These are phyloP conservation scores for Aureobasidium sp. DNA, from an alignment of 2,329 filamentous ascomycete species.

Conservation along the genomic window DNA sequence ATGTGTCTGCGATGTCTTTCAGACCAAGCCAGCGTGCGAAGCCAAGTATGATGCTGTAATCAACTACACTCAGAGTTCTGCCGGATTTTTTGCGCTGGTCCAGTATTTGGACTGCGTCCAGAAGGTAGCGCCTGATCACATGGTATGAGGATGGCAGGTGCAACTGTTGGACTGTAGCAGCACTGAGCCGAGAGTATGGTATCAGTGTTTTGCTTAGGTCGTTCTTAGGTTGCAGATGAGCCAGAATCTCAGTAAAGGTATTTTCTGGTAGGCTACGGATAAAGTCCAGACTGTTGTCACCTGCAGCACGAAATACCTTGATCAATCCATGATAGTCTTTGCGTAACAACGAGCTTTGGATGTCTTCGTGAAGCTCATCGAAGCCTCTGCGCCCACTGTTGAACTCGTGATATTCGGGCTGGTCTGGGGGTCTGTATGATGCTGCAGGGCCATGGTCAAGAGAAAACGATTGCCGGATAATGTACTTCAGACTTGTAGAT, in stretches of 20 bases:
- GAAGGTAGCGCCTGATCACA: conserved; percentile 32
- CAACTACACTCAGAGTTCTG: conserved; percentile 32
- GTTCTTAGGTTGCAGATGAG: conserved; percentile 50
- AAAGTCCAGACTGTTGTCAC: conserved; percentile 22
- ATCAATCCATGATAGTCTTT: neutral
- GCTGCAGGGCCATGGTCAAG: neutral
- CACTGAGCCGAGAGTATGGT: conserved; percentile 43
- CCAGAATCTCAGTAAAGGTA: conserved; percentile 56
- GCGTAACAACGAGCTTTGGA: neutral
- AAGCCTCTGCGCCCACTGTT: neutral
- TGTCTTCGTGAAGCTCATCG: neutral
- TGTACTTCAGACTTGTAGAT: neutral
- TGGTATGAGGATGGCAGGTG: conserved; percentile 28
- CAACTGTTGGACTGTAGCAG: conserved; percentile 36
- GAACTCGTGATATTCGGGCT: neutral
- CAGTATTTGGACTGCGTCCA: conserved; percentile 30
- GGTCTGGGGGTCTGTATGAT: neutral
- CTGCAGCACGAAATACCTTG: neutral
- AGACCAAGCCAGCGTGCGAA: conserved; percentile 42
- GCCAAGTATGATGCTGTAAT: conserved; percentile 46
- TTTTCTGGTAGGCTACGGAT: conserved; percentile 39
- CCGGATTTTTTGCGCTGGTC: conserved; percentile 29
- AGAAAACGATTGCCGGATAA: neutral
- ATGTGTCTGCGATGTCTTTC: conserved; percentile 30
- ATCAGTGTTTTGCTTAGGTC: conserved; percentile 39